Evolutionary conservation across 106 monocot species (phyloP).

Genomic region (Platanthera guangdongensis): DNA sequence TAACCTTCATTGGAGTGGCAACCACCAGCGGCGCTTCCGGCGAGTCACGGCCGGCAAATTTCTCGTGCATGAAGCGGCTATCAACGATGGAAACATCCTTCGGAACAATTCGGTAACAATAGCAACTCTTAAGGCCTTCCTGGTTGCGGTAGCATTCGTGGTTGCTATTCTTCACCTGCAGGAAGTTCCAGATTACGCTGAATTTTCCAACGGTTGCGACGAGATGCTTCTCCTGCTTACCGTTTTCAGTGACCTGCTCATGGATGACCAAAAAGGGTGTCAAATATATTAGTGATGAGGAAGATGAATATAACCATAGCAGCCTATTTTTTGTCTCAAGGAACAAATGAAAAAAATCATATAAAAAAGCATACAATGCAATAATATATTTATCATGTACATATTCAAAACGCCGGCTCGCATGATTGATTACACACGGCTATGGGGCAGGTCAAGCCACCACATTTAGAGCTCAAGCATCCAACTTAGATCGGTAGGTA

Average conservation of each 20-base stretch:
- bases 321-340: background rate
- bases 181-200: slow-evolving; percentile 88
- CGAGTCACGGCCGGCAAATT: slow-evolving; percentile 58
- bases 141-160: slow-evolving; percentile 80
- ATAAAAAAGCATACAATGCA: background rate
- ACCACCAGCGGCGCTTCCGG: slow-evolving; percentile 89
- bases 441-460: too few species aligned
- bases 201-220: slow-evolving; percentile 91
- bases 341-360: background rate
- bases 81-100: slow-evolving; percentile 87
- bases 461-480: too few species aligned
- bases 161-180: slow-evolving; percentile 76
- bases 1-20: slow-evolving; percentile 87
- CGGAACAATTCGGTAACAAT: slow-evolving; percentile 85
- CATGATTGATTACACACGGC: too few species aligned
- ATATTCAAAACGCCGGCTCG: too few species aligned
- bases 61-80: slow-evolving; percentile 96
- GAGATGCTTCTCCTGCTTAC: slow-evolving; percentile 86
- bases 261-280: background rate
- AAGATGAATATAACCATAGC: background rate
- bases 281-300: too few species aligned
- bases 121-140: slow-evolving; percentile 90
- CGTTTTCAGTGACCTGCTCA: slow-evolving; percentile 79
- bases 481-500: too few species aligned
- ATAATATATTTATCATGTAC: too few species aligned